Evolutionary conservation across 805 yeast genomes (phyloP), one percentile per base, ranked within the genome.

Genomic region (Cyberlindnera meyerae): DNA sequence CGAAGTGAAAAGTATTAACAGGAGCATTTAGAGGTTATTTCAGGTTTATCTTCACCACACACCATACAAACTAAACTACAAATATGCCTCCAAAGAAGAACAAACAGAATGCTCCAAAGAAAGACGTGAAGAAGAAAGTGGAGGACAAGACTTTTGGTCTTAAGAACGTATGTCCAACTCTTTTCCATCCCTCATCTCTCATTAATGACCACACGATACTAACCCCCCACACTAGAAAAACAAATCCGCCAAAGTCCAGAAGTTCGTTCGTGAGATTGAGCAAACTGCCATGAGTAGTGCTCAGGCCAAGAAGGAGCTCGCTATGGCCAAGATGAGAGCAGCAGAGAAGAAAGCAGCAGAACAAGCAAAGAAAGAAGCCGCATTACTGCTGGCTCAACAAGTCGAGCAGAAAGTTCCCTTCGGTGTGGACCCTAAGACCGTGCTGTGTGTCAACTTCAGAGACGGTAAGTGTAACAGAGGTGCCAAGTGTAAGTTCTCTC

Each of bases 361-460:
- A 47, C 80, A 75, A 29, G 97, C 96, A 29, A 85, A 82, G 57
- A 75, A 75, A 31, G 97, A 90, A 55, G 94, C 95, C 5, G 81
- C 86, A 11, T 81, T 82, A 13, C 63, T 90, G 30, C 74, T 87
- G 51, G 82, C 79, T 22, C 65, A 77, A 0, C 68, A 77, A 4
- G 68, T 86, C 34, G 82, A 75, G 37, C 97, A 86, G 60, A 87
- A 86, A 57, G 85, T 90, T 22, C 95, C 96, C 28, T 88, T 90
- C 55, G 98, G 98, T 36, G 97, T 88, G 42, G 97, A 93, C 64
- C 98, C 98, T 37, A 90, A 93, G 65, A 77, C 95, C 1, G 82
- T 93, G 24, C 63, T 93, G 15, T 93, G 98, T 75, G 84, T 85
- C 40, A 79, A 77, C 62, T 90, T 87, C 77, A 93, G 81, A 63